Evolutionary conservation across 2,329 filamentous ascomycete species (phyloP), one percentile per base, ranked within the genome.

Genomic region (Immersiporthe knoxdaviesiana): DNA sequence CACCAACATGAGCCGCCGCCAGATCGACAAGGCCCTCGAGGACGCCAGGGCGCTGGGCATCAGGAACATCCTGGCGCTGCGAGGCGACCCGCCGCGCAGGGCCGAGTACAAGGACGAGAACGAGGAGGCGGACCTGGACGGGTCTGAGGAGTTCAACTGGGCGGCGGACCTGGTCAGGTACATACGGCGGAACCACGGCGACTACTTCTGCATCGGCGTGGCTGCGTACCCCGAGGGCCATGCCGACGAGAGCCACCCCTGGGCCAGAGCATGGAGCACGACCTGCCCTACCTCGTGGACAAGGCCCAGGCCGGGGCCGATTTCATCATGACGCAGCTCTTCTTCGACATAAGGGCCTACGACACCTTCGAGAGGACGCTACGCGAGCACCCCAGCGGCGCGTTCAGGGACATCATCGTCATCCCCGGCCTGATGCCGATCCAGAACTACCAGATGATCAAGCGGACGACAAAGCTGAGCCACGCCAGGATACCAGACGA

Each of bases 321-420:
- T 81, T 99, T 99, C 77, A 92, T 99, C 80, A 97, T 99, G 93
- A 98, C 96, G 0, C 96, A 99, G 79, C 85, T 99, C 11, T 98
- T 97, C 80, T 99, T 97, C 79, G 94, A 98, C 77, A 87, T 94
- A 32, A 85, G 92, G 3, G 92, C 92, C 24, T 99, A 97, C 77
- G 87, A 90, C 67, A 84, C 84, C 44, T 98, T 97, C 76, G 95
- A 98, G 81, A 86, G 83, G 72, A 87, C 85, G 64, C 79, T 99
- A 73, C 85, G 94, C 70, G 87, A 90, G 66, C 93, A 99, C 76
- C 88, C 92, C 62, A 97, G 92, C 76, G 93, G 93, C 3, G 86
- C 87, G 2, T 97, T 99, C 82, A 92, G 92, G 80, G 88, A 87
- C 2, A 92, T 97, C 32, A 91, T 93, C 8, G 97, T 99, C 74